phyloP scores from a whole-genome alignment of 352 stramenopile genomes.

The Phytopythium boreale region DNA sequence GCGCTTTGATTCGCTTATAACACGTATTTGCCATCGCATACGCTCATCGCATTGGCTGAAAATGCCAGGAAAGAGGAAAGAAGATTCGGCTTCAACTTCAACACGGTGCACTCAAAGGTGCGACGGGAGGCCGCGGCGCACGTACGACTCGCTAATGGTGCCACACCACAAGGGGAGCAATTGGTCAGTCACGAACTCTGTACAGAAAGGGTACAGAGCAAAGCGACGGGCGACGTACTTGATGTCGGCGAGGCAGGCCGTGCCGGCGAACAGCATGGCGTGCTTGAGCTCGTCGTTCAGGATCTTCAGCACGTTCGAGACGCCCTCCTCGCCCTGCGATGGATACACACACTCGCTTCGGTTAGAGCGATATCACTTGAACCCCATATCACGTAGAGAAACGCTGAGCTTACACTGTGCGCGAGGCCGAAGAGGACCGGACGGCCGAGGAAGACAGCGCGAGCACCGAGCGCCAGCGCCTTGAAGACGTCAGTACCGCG shows the following conservation, averaged over 20 bases:
- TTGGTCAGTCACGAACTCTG: not conserved
- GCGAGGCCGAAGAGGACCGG: conserved; percentile 94
- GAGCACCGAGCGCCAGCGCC: conserved; percentile 90
- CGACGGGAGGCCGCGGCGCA: conserved; percentile 22
- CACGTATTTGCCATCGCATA: too few relatives aligned
- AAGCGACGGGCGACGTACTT: conserved; percentile 28
- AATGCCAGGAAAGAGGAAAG: not conserved
- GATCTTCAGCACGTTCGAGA: conserved; percentile 87
- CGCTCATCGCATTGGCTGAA: conserved; percentile 1
- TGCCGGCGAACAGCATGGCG: conserved; percentile 88
- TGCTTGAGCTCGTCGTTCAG: conserved; percentile 92
- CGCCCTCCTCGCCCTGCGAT: conserved; percentile 75
- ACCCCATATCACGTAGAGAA: not conserved
- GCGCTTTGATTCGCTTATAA: not conserved
- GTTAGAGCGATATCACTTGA: not conserved
- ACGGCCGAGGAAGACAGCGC: conserved; percentile 93
- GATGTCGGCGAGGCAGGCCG: conserved; percentile 64
- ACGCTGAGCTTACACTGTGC: conserved; percentile 61
- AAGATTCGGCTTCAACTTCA: conserved; percentile 2
- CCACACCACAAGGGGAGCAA: not conserved
- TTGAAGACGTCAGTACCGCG: conserved; percentile 96
- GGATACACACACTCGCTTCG: not conserved
- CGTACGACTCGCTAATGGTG: conserved; percentile 25
- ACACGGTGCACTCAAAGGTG: conserved; percentile 6
- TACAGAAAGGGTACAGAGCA: not conserved